Percentiles rank a stretch among this genome's conserved stretches.
Conservation (phyloP, 805 yeast genomes). For the Zygosaccharomyces kombuchaensis region DNA sequence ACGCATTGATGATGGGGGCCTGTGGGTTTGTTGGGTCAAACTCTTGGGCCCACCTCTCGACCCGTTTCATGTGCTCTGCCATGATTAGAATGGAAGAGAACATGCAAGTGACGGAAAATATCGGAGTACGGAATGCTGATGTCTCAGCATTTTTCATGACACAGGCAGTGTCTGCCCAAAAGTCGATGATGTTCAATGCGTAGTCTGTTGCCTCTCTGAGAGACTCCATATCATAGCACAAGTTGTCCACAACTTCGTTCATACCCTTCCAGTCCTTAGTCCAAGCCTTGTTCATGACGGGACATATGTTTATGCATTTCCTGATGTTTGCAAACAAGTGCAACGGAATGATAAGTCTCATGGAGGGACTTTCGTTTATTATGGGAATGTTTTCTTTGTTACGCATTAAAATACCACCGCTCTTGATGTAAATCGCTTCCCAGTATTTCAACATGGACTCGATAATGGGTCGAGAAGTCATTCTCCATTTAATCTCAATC, state of each 20-base stretch:
- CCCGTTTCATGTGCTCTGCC: slow-evolving; percentile 54
- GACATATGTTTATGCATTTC: slow-evolving; percentile 56
- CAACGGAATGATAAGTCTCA: slow-evolving; percentile 64
- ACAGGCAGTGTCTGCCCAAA: slow-evolving; percentile 72
- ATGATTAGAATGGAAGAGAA: slow-evolving; percentile 59
- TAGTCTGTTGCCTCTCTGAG: slow-evolving; percentile 58
- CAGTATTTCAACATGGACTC: slow-evolving; percentile 57
- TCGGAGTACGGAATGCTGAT: slow-evolving; percentile 69
- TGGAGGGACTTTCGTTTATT: slow-evolving; percentile 49
- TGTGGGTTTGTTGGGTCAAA: slow-evolving; percentile 24
- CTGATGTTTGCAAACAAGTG: slow-evolving; percentile 64
- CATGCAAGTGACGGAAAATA: slow-evolving; percentile 66
- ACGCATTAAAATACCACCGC: slow-evolving; percentile 58
- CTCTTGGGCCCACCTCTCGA: slow-evolving; percentile 50
- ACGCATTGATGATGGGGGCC: slow-evolving; percentile 36
- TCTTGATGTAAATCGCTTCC: slow-evolving; percentile 59
- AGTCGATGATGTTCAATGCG: slow-evolving; percentile 53
- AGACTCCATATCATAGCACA: slow-evolving; percentile 55
- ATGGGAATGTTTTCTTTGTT: slow-evolving; percentile 39
- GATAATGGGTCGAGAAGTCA: slow-evolving; percentile 55
- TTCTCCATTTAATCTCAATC: slow-evolving; percentile 60
- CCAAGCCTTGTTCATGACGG: slow-evolving; percentile 58
- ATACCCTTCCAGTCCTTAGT: slow-evolving; percentile 63
- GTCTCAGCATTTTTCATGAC: slow-evolving; percentile 60
- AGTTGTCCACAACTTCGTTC: slow-evolving; percentile 47